phyloP scores from a whole-genome alignment of 768 basidiomycete genomes.

The Podaxis mareebaensis region DNA sequence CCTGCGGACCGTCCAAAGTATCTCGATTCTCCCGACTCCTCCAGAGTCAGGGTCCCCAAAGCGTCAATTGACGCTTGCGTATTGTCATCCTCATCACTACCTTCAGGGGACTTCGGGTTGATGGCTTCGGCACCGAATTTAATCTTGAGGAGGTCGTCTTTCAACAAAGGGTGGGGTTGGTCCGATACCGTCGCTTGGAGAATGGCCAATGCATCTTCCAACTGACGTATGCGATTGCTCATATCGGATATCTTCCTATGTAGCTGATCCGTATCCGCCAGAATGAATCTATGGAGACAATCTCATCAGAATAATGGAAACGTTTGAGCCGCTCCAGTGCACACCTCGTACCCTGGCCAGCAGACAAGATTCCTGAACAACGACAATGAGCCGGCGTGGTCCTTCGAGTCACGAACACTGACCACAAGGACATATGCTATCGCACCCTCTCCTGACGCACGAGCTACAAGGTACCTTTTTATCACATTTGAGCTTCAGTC shows the following conservation, averaged over 20 bases:
- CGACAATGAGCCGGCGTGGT: not conserved
- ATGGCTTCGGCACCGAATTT: slow-evolving; percentile 59
- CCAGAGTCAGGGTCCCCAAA: slow-evolving; percentile 63
- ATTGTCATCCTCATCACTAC: slow-evolving; percentile 34
- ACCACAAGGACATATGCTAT: slow-evolving; percentile 67
- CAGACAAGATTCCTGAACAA: slow-evolving; percentile 44
- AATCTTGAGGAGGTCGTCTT: slow-evolving; percentile 52
- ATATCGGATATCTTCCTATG: slow-evolving; percentile 67
- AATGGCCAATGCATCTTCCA: slow-evolving; percentile 67
- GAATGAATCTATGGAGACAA: slow-evolving; percentile 48
- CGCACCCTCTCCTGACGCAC: slow-evolving; percentile 57
- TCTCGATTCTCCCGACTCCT: slow-evolving; percentile 58
- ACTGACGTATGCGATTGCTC: slow-evolving; percentile 66
- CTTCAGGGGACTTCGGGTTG: slow-evolving; percentile 24
- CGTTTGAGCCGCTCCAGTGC: slow-evolving; percentile 8
- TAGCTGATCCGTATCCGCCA: slow-evolving; percentile 66
- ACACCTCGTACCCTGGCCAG: slow-evolving; percentile 52
- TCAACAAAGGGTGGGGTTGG: slow-evolving; percentile 60
- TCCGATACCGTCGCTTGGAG: slow-evolving; percentile 57
- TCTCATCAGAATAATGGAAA: not conserved
- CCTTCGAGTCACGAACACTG: slow-evolving; percentile 15
- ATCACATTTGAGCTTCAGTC: slow-evolving; percentile 53
- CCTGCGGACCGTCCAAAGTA: slow-evolving; percentile 69
- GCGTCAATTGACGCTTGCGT: slow-evolving; percentile 48
- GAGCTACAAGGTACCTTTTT: slow-evolving; percentile 54